Conservation (phyloP, 2,329 filamentous ascomycete species). For the Colletotrichum echinochloae region DNA sequence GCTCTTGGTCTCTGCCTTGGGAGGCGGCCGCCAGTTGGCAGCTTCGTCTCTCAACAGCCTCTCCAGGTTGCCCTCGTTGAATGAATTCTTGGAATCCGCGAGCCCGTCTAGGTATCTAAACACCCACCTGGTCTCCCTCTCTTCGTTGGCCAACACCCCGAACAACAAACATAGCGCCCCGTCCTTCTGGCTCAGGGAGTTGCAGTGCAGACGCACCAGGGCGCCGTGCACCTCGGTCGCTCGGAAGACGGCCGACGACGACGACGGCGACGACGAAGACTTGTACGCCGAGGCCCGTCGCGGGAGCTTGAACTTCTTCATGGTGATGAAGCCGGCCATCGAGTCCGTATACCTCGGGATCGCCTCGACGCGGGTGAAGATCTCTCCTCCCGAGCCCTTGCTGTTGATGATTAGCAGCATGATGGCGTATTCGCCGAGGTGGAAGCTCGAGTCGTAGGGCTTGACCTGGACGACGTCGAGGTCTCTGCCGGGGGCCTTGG, state of each 20-base stretch:
- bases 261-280: rapidly evolving
- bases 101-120: constrained; percentile 5
- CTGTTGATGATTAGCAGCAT: constrained; percentile 21
- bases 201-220: background rate
- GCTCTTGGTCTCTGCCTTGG: background rate
- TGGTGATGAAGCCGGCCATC: constrained; percentile 14
- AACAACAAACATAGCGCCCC: background rate
- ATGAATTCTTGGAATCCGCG: background rate
- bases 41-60: constrained; percentile 4
- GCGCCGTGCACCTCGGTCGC: constrained; percentile 17
- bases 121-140: constrained; percentile 6
- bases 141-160: constrained; percentile 6
- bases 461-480: background rate
- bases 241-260: background rate
- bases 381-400: background rate
- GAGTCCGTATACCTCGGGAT: constrained; percentile 26
- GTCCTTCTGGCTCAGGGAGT: background rate
- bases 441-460: background rate
- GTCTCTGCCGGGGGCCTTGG: background rate
- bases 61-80: constrained; percentile 9
- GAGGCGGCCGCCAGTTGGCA: background rate
- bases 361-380: constrained; percentile 10
- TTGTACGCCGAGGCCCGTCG: background rate
- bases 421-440: constrained; percentile 22
- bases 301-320: constrained; percentile 12